A percentile compares a stretch with the other conserved stretches of the same genome.
Conservation (phyloP, 2,329 filamentous ascomycete genomes). For the Nemania diffusa region DNA sequence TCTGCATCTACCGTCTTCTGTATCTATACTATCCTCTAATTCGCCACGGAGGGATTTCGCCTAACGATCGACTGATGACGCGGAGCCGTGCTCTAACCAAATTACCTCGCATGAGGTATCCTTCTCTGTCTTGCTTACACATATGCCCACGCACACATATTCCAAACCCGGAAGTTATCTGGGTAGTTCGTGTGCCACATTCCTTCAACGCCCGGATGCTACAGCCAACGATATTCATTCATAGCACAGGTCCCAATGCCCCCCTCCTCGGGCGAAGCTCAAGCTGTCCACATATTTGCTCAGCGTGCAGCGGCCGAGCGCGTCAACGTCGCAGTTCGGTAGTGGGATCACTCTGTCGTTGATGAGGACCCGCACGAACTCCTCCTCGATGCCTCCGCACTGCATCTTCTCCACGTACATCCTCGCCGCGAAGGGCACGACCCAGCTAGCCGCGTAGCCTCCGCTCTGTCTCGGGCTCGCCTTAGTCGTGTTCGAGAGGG, state of each 20-base stretch:
- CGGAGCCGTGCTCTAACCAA: slow-evolving; percentile 4
- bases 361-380: slow-evolving; percentile 81
- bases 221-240: slow-evolving; percentile 38
- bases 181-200: slow-evolving; percentile 3
- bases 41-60: slow-evolving; percentile 9
- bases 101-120: neutral
- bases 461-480: slow-evolving; percentile 63
- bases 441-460: slow-evolving; percentile 81
- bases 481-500: slow-evolving; percentile 63
- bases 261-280: slow-evolving; percentile 76
- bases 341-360: slow-evolving; percentile 85
- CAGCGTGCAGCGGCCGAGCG: slow-evolving; percentile 75
- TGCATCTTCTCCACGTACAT: slow-evolving; percentile 90
- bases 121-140: neutral
- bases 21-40: neutral
- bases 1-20: neutral
- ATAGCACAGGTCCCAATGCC: slow-evolving; percentile 77
- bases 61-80: slow-evolving; percentile 6
- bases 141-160: neutral
- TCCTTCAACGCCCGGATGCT: slow-evolving; percentile 1
- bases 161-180: neutral
- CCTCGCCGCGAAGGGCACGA: slow-evolving; percentile 82
- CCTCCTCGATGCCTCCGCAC: slow-evolving; percentile 67
- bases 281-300: slow-evolving; percentile 78
- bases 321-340: slow-evolving; percentile 75